Percentiles rank a stretch among this genome's conserved stretches.
phyloP scores from a whole-genome alignment of 768 basidiomycete species.

The Pholiota molesta region DNA sequence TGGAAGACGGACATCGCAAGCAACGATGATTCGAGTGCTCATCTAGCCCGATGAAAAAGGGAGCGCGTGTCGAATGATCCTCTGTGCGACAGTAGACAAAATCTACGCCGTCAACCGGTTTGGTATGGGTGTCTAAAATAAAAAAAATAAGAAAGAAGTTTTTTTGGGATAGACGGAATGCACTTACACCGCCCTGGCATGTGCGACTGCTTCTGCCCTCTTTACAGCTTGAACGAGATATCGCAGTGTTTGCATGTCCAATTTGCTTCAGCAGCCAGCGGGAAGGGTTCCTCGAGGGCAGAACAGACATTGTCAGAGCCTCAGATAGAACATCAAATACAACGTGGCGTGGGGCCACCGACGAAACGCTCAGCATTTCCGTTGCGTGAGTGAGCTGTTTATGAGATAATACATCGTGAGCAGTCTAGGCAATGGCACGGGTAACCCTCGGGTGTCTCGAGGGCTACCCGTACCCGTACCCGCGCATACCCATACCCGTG shows the following conservation, averaged over 20 bases:
- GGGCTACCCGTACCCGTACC: too few relatives aligned
- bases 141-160: background rate
- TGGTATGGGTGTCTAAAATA: background rate
- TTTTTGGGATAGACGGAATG: background rate
- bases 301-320: background rate
- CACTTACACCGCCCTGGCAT: background rate
- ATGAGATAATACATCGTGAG: background rate
- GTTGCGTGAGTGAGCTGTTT: background rate
- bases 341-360: background rate
- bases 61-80: background rate
- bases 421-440: too few relatives aligned
- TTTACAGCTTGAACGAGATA: background rate
- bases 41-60: background rate
- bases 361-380: background rate
- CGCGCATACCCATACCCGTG: too few relatives aligned
- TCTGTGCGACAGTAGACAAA: background rate
- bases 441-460: too few relatives aligned
- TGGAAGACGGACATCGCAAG: background rate
- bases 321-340: background rate
- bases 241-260: background rate
- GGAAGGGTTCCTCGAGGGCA: slow-evolving; percentile 1
- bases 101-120: background rate
- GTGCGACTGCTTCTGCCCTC: background rate
- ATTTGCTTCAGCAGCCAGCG: background rate
- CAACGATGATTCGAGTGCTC: slow-evolving; percentile 1